A percentile compares a stretch with the other conserved stretches of the same genome.
Evolutionary conservation across 495 filamentous ascomycete species (phyloP).

Genomic region (Hypoxylon crocopeplum): DNA sequence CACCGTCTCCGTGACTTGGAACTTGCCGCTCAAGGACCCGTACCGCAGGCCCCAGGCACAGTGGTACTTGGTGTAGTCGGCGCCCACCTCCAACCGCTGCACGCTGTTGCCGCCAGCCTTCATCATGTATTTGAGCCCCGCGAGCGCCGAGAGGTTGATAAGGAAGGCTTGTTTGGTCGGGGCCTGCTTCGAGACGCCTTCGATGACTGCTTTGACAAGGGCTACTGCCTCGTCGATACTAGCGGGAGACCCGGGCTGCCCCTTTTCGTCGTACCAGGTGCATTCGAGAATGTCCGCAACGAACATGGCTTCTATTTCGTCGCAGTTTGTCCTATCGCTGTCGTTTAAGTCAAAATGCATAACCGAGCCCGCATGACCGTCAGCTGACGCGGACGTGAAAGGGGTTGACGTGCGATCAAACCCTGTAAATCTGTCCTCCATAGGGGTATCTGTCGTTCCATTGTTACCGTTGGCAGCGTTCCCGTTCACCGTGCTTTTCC

Average conservation of each 20-base stretch:
- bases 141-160: conserved; percentile 59
- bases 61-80: conserved; percentile 48
- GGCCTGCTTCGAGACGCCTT: conserved; percentile 50
- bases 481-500: conserved; percentile 47
- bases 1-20: conserved; percentile 57
- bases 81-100: conserved; percentile 44
- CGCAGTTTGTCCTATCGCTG: conserved; percentile 54
- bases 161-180: conserved; percentile 56
- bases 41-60: conserved; percentile 56
- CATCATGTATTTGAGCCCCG: conserved; percentile 55
- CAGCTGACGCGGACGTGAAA: conserved; percentile 21
- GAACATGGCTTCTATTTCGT: conserved; percentile 55
- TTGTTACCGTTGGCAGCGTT: conserved; percentile 9
- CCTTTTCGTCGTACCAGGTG: conserved; percentile 51
- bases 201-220: conserved; percentile 52
- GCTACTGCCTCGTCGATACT: conserved; percentile 56
- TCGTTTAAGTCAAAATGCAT: conserved; percentile 37
- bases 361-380: conserved; percentile 12
- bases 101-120: conserved; percentile 43
- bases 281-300: conserved; percentile 49
- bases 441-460: conserved; percentile 19
- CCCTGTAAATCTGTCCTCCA: conserved; percentile 28
- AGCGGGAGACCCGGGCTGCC: conserved; percentile 43
- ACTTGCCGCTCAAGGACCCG: conserved; percentile 51
- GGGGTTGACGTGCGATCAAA: conserved; percentile 36